Base-by-base conservation (phyloP, 2,329 filamentous ascomycete genomes). In the Atkinsonella hypoxylon region DNA sequence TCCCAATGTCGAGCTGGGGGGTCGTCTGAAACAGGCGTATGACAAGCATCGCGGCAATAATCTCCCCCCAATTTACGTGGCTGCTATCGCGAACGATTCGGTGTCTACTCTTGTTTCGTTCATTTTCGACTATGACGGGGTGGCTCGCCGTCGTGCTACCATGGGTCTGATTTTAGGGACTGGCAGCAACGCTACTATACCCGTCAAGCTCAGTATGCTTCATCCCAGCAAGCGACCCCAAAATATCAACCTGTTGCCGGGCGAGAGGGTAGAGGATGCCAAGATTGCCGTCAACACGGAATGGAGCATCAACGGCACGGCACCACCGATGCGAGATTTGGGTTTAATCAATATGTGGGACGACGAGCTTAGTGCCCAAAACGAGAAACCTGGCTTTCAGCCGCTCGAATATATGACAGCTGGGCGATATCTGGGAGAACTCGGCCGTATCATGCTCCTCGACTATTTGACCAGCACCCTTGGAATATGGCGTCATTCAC, bases 101-200 rank as follows among this genome's bases (percentile, higher is more conserved):
- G 86, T 91, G 38, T 84, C 87, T 6, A 91, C 87, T 0, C 73
- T 91, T 22, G 80, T 87, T 36, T 89, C 87, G 0, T 81, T 89
- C 56, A 81, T 87, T 32, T 89, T 89, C 64, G 77, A 81, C 51
- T 82, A 82, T 49, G 79, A 81, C 56, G 78, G 78, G 17, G 68
- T 75, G 13, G 68, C 71, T 0, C 76, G 78, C 52, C 83, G 79
- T 54, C 79, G 82, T 54, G 83, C 87, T 2, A 78, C 77, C 30
- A 90, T 91, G 84, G 85, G 85, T 5, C 73, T 91, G 18, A 90
- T 93, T 54, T 83, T 89, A 36, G 87, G 87, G 11, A 91, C 87
- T 0, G 87, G 87, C 4, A 84, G 83, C 61, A 91, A 91, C 59
- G 87, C 87, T 2, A 91, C 87, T 1, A 82, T 91, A 40, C 82